Evolutionary conservation across 768 basidiomycete genomes (phyloP), one percentile per base, ranked within the genome.

Genomic region (Lentinula boryana): DNA sequence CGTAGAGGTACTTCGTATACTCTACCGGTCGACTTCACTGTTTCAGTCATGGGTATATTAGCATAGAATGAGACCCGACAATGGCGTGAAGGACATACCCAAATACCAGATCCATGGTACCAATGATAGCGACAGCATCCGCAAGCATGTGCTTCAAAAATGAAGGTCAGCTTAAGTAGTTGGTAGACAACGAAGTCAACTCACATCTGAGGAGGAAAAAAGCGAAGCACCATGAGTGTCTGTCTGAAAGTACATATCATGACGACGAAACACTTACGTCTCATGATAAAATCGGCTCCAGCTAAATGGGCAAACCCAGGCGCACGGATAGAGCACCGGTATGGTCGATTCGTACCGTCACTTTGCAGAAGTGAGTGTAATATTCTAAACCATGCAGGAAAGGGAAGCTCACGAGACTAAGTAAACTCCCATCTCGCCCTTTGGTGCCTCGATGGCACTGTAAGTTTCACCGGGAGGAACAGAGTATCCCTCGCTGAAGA

Each of bases 381-480:
- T 15, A 40, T 33, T 2, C 13, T 49, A 8, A 50, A 8, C n/a
- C 49, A 43, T 43, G 35, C 61, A 43, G n/a, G 53, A 41, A 44
- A 16, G 10, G 18, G 1, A 27, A 83, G n/a, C 89, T 68, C 67
- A 91, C 85, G 95, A 97, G 63, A 99, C 94, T 56, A 99, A 87
- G 78, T 95, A 99, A 50, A 99, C 96, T 66, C 82, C 96, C 95
- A 98, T 98, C 77, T 98, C 96, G 64, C 95, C 95, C 76, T 99
- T 98, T 49, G 96, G 96, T 7, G 96, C 96, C 75, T 99, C 97
- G 66, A 98, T 98, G 2, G 96, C 96, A 54, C 84, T 86, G 79
- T 99, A 98, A 0, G 96, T 98, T 76, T 98, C 95, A 21, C 91
- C 91, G 16, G 93, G 91, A 16, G 97, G 97, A 31, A 98, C 96